A percentile compares a stretch with the other conserved stretches of the same genome.
Evolutionary conservation across 2,329 filamentous ascomycete species (phyloP).

Genomic region (Colletotrichum graminicola): DNA sequence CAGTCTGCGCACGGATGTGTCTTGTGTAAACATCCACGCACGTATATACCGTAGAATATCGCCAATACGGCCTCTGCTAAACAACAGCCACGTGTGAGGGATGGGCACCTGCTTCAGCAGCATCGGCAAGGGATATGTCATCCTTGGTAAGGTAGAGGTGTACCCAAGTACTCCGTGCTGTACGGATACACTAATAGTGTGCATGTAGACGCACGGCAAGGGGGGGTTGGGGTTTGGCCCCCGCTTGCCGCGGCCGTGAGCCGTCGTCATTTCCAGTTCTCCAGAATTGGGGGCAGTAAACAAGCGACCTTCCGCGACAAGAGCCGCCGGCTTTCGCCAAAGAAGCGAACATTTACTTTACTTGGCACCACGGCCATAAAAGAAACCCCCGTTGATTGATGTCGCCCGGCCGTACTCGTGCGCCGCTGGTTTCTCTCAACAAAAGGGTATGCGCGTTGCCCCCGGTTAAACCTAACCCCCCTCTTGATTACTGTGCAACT

Average conservation of each 20-base stretch:
- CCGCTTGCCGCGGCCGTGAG: conserved; percentile 36
- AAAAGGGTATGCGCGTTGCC: conserved; percentile 23
- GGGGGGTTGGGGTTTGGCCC: conserved; percentile 41
- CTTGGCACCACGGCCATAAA: not conserved
- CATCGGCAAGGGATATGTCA: not conserved
- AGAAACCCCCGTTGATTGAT: not conserved
- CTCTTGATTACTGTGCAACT: conserved; percentile 23
- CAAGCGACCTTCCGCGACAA: conserved; percentile 41
- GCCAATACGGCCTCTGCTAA: not conserved
- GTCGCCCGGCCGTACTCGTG: conserved; percentile 16
- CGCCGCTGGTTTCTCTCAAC: not conserved
- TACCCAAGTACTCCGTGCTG: too few relatives aligned
- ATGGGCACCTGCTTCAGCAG: not conserved
- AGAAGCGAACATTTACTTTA: conserved; percentile 6
- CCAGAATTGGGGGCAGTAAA: conserved; percentile 43
- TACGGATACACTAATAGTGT: too few relatives aligned
- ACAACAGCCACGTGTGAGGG: not conserved
- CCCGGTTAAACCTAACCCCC: conserved; percentile 9
- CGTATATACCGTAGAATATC: not conserved
- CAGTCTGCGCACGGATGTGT: conserved; percentile 24
- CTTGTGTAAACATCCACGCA: not conserved
- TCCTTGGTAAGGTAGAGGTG: not conserved
- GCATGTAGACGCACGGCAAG: conserved; percentile 40
- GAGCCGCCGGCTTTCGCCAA: conserved; percentile 40
- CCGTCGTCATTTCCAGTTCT: conserved; percentile 31